These are phyloP conservation scores for Gnomoniopsis smithogilvyi DNA, from an alignment of 2,329 filamentous ascomycete species.

Conservation along the genomic window DNA sequence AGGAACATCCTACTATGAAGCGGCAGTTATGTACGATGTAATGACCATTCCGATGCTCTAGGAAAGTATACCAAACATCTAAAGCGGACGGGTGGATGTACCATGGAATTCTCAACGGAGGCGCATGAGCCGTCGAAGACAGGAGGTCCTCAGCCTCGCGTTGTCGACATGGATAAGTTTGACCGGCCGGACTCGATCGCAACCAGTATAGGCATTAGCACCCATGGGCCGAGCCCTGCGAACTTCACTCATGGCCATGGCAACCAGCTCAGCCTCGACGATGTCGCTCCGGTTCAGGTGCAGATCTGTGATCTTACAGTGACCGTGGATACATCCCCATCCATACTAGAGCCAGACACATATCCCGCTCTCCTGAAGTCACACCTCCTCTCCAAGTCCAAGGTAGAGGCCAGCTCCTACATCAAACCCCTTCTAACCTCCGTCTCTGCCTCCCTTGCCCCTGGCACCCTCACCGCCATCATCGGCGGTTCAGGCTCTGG, in stretches of 20 bases:
- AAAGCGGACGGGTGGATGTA: neutral
- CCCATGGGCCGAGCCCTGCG: constrained; percentile 2
- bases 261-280: constrained; percentile 40
- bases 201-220: constrained; percentile 24
- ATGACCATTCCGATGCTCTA: no score
- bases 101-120: constrained; percentile 5
- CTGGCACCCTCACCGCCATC: constrained; percentile 70
- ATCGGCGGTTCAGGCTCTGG: constrained; percentile 72
- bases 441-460: constrained; percentile 60
- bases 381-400: constrained; percentile 25
- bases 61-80: no score
- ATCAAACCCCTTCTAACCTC: constrained; percentile 57
- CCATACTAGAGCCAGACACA: constrained; percentile 45
- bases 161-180: constrained; percentile 28
- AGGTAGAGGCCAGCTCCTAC: constrained; percentile 26
- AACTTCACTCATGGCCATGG: constrained; percentile 30
- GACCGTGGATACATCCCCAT: constrained; percentile 56
- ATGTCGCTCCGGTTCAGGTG: constrained; percentile 54
- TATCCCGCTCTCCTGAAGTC: constrained; percentile 38
- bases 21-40: neutral
- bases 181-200: constrained; percentile 32
- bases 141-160: neutral
- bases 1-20: neutral
- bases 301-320: constrained; percentile 53
- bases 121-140: neutral